Percentiles rank a stretch among this genome's conserved stretches.
phyloP scores from a whole-genome alignment of 179 eudicot species.

The Spergularia azorica region DNA sequence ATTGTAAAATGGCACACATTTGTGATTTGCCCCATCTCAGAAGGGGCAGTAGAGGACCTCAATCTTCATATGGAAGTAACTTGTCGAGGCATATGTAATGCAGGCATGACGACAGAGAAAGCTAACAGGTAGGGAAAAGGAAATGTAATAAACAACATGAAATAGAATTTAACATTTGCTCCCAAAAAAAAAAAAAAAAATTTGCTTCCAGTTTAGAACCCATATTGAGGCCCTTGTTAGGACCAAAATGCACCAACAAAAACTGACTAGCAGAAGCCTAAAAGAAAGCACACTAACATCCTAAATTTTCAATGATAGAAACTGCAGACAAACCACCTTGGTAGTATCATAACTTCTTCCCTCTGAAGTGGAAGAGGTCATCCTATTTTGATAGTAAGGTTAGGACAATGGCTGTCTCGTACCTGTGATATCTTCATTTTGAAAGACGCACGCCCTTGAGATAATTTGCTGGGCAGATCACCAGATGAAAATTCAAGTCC shows the following conservation, averaged over 20 bases:
- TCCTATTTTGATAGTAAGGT: background rate
- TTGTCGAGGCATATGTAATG: no score
- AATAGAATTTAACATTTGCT: background rate
- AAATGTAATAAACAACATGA: no score
- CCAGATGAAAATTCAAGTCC: conserved; percentile 63
- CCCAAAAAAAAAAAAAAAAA: background rate
- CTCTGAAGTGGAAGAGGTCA: background rate
- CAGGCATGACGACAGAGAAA: no score
- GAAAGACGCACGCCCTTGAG: conserved; percentile 72
- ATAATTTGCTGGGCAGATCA: conserved; percentile 62
- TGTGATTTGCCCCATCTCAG: background rate
- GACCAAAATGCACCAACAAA: no score
- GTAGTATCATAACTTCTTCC: background rate
- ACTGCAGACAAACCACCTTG: background rate
- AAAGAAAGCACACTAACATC: background rate
- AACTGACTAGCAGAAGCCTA: no score
- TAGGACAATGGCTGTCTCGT: conserved; percentile 3
- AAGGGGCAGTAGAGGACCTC: background rate
- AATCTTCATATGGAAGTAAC: no score
- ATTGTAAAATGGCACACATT: background rate
- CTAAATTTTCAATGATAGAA: no score
- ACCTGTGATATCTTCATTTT: conserved; percentile 87
- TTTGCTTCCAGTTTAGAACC: no score
- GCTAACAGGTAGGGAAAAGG: no score
- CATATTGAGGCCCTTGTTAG: no score